phyloP scores from a whole-genome alignment of 2,329 filamentous ascomycete genomes.

The Aspergillus fructus region DNA sequence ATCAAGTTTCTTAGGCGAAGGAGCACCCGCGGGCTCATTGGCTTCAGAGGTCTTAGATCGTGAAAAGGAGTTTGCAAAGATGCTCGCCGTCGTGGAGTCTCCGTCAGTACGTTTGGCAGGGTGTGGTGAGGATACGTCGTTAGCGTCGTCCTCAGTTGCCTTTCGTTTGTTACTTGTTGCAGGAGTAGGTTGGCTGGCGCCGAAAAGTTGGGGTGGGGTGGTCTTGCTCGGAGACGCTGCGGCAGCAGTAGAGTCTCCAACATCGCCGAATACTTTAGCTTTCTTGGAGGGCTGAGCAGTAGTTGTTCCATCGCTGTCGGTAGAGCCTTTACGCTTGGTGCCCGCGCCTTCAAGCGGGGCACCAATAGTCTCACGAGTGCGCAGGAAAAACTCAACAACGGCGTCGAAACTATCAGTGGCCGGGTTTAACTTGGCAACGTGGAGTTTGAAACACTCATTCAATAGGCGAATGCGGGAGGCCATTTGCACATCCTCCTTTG shows the following conservation, averaged over 20 bases:
- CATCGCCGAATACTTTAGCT: slow-evolving; percentile 16
- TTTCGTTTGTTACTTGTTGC: slow-evolving; percentile 21
- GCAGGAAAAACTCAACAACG: slow-evolving; percentile 38
- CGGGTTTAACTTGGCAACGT: slow-evolving; percentile 32
- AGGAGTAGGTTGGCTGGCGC: slow-evolving; percentile 9
- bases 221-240: slow-evolving; percentile 9
- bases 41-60: slow-evolving; percentile 21
- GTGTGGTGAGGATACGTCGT: not conserved
- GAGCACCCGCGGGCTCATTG: slow-evolving; percentile 6
- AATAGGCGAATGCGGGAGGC: slow-evolving; percentile 33
- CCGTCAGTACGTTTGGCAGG: slow-evolving; percentile 22
- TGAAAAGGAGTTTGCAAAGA: slow-evolving; percentile 32
- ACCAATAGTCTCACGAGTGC: slow-evolving; percentile 38
- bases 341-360: slow-evolving; percentile 28
- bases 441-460: slow-evolving; percentile 36
- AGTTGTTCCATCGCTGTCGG: slow-evolving; percentile 17
- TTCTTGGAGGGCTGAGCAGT: slow-evolving; percentile 24
- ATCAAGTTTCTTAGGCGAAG: slow-evolving; percentile 4
- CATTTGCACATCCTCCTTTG: slow-evolving; percentile 21
- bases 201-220: slow-evolving; percentile 20
- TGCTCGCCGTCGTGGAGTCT: slow-evolving; percentile 29
- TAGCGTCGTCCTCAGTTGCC: slow-evolving; percentile 18
- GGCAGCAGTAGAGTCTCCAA: slow-evolving; percentile 2
- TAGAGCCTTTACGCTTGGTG: slow-evolving; percentile 28
- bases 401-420: slow-evolving; percentile 35